Conservation (phyloP, 306 rosid species). For the Castanea crenata region DNA sequence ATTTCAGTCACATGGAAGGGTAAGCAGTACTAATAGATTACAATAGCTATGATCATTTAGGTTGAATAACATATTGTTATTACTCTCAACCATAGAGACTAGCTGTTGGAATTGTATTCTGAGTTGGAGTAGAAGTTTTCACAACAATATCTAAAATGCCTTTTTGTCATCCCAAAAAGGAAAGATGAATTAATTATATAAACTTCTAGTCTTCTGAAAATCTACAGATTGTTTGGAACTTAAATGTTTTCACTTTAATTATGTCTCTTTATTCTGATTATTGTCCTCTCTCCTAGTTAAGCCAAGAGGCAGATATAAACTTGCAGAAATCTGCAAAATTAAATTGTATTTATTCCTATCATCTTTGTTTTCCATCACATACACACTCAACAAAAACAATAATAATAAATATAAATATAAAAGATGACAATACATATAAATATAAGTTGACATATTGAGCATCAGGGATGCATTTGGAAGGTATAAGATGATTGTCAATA, state of each 20-base stretch:
- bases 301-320: background rate
- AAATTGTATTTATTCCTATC: background rate
- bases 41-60: background rate
- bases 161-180: constrained; percentile 7
- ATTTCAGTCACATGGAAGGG: constrained; percentile 77
- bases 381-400: no score
- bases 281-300: background rate
- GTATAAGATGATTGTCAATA: constrained; percentile 3
- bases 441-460: constrained; percentile 3
- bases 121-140: constrained; percentile 26
- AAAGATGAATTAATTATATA: constrained; percentile 19
- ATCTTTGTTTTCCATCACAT: background rate
- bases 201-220: constrained; percentile 11
- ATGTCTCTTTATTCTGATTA: background rate
- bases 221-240: background rate
- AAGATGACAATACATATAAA: background rate
- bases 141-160: constrained; percentile 3
- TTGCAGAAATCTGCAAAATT: background rate
- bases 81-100: constrained; percentile 29
- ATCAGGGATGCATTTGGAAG: background rate
- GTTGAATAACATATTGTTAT: constrained; percentile 9
- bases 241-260: background rate
- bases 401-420: no score
- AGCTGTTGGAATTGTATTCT: background rate
- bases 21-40: background rate